phyloP scores from a whole-genome alignment of 1,284 basidiomycete genomes.

The Tremellales sp. region DNA sequence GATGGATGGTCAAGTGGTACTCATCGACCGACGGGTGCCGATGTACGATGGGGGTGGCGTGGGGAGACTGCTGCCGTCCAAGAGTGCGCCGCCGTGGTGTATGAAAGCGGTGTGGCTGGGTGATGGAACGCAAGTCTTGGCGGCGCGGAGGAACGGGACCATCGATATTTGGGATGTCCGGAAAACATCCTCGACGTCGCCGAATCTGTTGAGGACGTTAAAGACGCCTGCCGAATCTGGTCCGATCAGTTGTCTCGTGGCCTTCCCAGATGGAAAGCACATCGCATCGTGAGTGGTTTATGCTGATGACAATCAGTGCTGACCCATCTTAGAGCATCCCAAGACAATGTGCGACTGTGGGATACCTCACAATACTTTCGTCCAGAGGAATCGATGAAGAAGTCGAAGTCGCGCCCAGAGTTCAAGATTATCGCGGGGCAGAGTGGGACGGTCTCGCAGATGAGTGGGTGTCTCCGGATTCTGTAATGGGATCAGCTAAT shows the following conservation, averaged over 20 bases:
- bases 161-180: conserved; percentile 95
- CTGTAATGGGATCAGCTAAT: neutral
- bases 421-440: conserved; percentile 97
- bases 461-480: conserved; percentile 58
- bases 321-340: conserved; percentile 63
- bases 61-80: conserved; percentile 77
- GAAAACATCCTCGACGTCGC: conserved; percentile 56
- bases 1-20: conserved; percentile 85
- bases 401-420: conserved; percentile 56
- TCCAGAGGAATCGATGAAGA: conserved; percentile 57
- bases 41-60: conserved; percentile 56
- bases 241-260: conserved; percentile 81
- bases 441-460: conserved; percentile 84
- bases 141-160: conserved; percentile 83
- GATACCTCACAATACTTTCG: conserved; percentile 76
- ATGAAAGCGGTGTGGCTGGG: conserved; percentile 96
- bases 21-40: conserved; percentile 80
- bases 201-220: conserved; percentile 71
- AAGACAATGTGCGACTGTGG: conserved; percentile 93
- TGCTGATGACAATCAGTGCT: neutral
- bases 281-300: conserved; percentile 68
- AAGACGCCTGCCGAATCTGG: conserved; percentile 85
- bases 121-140: conserved; percentile 82
- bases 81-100: conserved; percentile 93
- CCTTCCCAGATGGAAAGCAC: conserved; percentile 85